Evolutionary conservation across 2,329 filamentous ascomycete species (phyloP), one percentile per base, ranked within the genome.

Genomic region (Fonsecaea erecta): DNA sequence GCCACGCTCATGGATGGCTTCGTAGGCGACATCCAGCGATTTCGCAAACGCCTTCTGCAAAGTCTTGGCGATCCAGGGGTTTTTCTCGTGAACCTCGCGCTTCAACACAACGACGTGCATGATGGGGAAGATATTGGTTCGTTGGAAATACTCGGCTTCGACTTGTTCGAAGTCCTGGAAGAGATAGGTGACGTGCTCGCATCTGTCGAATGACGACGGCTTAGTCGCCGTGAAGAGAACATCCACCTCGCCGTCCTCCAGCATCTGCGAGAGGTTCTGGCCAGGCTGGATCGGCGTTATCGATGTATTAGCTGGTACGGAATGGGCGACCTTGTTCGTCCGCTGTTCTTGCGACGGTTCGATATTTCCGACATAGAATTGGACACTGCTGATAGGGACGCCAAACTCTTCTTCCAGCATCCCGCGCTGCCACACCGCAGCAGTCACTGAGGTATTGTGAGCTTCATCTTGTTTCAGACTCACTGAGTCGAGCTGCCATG

Each of bases 311-410:
- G 62, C 62, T 2, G 75, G 73, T 57, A 75, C 73, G 7, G 74
- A 73, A 62, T 78, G 72, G 5, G 71, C 59, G 3, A 69, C 71
- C 2, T 72, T 68, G 12, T 66, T 68, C n/a, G 34, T 37, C 30
- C 67, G 53, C 18, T 46, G 32, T 18, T 40, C 52, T n/a, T 56
- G 28, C 35, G 60, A 63, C 8, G 60, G 60, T 11, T 63, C 60
- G 34, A 52, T 60, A 28, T 11, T 48, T 43, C 12, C 65, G 63
- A 21, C 43, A 32, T 26, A 70, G 64, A 28, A 71, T 62, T 52
- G 63, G 57, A 52, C 69, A 46, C 4, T 55, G 40, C 53, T 53
- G 56, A 60, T 24, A 68, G 16, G 65, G n/a, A 71, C 71, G 18
- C 56, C 57, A 58, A 63, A 71, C 6, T 71, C 68, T 12, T 71